Base-by-base conservation (phyloP, 345 rosid species). In the Arabidopsis suecica region DNA sequence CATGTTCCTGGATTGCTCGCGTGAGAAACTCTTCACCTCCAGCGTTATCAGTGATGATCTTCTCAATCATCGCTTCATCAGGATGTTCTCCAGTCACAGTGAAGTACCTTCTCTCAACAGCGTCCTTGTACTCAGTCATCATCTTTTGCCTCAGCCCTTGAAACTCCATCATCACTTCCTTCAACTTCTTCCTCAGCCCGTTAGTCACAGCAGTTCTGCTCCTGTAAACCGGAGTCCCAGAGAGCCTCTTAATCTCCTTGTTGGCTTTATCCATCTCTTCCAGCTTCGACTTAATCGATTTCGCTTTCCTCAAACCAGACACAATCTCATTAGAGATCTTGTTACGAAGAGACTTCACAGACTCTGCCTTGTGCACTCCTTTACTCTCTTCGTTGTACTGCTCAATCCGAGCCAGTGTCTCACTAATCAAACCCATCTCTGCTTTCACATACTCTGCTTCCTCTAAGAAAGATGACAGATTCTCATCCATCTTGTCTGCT, bases 151-250 rank as follows among this genome's bases (percentile, higher is more conserved):
- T 85, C 68, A 90, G 37, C n/a, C 75, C 93, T 59, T 95, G 99
- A 69, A 95, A 92, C 54, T 92, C 96, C 97, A 95, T 87, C 99
- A 95, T 95, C 69, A 95, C 81, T 82, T 90, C 94, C 81, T 84
- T 92, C 2, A 95, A 55, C 74, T 87, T 95, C 82, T 92, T 90
- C 41, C 98, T 76, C 60, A 95, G 36, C 0, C 98, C 98, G 30
- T 88, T 89, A 14, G 96, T 89, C 40, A 92, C 97, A 0, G 97
- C 97, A 8, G 83, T 69, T 76, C 99, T 79, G 3, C 98, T 89
- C 71, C 97, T 71, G 79, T 92, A 89, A 70, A 86, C 79, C 3
- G 92, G 84, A 14, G 94, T 90, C 48, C 99, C 95, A 0, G 98
- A 94, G 14, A 94, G 85, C 34, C 97, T 84, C 76, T 86, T 92